phyloP scores from a whole-genome alignment of 1,139 yeast genomes.

The Pichia cactophila region DNA sequence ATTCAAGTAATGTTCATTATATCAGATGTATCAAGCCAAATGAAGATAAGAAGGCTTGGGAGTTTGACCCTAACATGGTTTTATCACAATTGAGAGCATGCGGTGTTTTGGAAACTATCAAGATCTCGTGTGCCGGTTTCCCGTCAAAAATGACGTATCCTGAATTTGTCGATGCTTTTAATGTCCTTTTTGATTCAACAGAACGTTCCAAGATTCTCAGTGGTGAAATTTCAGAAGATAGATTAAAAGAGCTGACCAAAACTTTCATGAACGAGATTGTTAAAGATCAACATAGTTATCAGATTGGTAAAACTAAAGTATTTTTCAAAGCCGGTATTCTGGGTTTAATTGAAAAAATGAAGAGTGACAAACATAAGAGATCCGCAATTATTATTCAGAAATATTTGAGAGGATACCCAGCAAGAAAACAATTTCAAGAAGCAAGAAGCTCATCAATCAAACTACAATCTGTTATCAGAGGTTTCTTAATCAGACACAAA shows the following conservation, averaged over 20 bases:
- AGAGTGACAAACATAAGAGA: conserved; percentile 66
- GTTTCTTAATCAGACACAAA: conserved; percentile 50
- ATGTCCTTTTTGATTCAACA: conserved; percentile 58
- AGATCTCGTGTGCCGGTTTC: conserved; percentile 96
- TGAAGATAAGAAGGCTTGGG: conserved; percentile 92
- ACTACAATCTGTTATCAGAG: conserved; percentile 60
- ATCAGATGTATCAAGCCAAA: conserved; percentile 97
- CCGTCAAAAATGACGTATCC: conserved; percentile 95
- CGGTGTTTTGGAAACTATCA: conserved; percentile 95
- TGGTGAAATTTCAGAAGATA: conserved; percentile 47
- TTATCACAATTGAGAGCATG: conserved; percentile 93
- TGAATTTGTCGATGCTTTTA: conserved; percentile 88
- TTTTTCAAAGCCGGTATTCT: conserved; percentile 96
- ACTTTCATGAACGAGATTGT: conserved; percentile 58
- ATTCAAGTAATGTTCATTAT: conserved; percentile 92
- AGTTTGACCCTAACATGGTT: conserved; percentile 92
- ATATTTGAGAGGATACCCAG: conserved; percentile 61
- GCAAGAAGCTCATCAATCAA: conserved; percentile 47
- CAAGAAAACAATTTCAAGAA: conserved; percentile 53
- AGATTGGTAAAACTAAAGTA: conserved; percentile 81
- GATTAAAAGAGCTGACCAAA: conserved; percentile 58
- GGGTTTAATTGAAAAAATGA: conserved; percentile 81
- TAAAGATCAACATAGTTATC: conserved; percentile 63
- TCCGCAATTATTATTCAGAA: conserved; percentile 86
- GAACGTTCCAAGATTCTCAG: conserved; percentile 61